Base-by-base conservation (phyloP, 768 basidiomycete species). In the Tylopilus subfusipes region DNA sequence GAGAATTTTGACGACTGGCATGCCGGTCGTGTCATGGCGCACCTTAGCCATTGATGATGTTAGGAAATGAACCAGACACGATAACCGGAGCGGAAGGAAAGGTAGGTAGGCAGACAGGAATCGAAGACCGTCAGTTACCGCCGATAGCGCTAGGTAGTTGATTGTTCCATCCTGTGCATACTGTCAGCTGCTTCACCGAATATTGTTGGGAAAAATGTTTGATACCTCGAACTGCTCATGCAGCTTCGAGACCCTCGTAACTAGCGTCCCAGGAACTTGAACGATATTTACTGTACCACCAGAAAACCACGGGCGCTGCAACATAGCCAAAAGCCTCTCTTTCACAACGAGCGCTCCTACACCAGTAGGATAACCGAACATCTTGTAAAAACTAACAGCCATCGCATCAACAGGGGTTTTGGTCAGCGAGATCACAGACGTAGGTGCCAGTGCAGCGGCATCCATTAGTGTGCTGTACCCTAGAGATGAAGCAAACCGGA, bases 281-380 rank as follows among this genome's bases (percentile, higher is more conserved):
- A 91, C 90, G n/a, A 92, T 79, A 58, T 88, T 83, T 19, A 92
- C 89, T 0, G 83, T 89, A 2, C 90, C 90, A 25, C 90, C 90
- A 3, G 89, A 82, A 66, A 92, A 92, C 90, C 90, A 93, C 0
- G 88, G 89, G 9, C 88, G 80, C 50, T 82, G 75, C 38, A 90
- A 73, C 44, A 72, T 72, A 6, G 68, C 68, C 47, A 90, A 70
- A 61, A 90, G 89, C 9, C 80, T 78, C 63, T 85, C 83, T 66
- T 84, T 87, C 43, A 87, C 84, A 25, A 93, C 68, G 5, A 93
- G 75, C 13, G 89, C 89, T 34, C 91, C 90, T 42, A 92, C 82
- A 10, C 90, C 90, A 0, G 90, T 92, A 13, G 90, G 90, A 61
- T 84, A 93, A 30, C 90, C 90, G 58, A 91, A 90, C 86, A 93